Percentiles rank a stretch among this genome's conserved stretches.
Conservation (phyloP, 352 stramenopile genomes). For the Globisporangium sylvaticum region DNA sequence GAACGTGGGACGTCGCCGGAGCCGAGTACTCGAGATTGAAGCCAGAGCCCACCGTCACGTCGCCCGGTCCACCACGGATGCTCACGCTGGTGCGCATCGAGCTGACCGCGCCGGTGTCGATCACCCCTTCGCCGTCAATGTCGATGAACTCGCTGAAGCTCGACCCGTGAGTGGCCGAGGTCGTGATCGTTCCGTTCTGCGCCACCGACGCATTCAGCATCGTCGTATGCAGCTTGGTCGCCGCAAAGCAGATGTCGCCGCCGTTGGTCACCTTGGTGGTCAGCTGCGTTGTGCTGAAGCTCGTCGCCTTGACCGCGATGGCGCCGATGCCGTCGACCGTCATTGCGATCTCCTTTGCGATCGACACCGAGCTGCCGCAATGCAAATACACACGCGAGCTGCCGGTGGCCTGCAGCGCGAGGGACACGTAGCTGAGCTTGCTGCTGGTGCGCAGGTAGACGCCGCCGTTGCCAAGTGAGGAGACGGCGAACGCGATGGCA, state of each 20-base stretch:
- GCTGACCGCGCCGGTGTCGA: background rate
- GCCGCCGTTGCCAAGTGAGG: background rate
- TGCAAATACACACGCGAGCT: slow-evolving; percentile 1
- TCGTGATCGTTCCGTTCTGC: background rate
- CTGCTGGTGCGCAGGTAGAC: background rate
- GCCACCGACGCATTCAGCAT: background rate
- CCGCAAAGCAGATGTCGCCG: background rate
- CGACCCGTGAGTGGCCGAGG: background rate
- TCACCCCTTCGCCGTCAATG: background rate
- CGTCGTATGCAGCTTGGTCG: background rate
- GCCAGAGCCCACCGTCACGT: background rate
- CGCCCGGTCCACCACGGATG: background rate
- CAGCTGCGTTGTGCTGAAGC: background rate
- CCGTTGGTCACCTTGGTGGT: background rate
- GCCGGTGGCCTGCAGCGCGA: background rate
- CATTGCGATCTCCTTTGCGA: background rate
- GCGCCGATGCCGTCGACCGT: background rate
- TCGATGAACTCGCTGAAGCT: background rate
- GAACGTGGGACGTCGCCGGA: background rate
- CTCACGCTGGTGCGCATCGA: background rate
- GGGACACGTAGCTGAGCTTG: background rate
- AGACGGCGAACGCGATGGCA: background rate
- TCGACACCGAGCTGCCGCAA: background rate
- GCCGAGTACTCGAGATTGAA: background rate
- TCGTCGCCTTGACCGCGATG: background rate